A percentile compares a stretch with the other conserved stretches of the same genome.
phyloP scores from a whole-genome alignment of 2,329 filamentous ascomycete genomes.

The Chaetomium globosum region DNA sequence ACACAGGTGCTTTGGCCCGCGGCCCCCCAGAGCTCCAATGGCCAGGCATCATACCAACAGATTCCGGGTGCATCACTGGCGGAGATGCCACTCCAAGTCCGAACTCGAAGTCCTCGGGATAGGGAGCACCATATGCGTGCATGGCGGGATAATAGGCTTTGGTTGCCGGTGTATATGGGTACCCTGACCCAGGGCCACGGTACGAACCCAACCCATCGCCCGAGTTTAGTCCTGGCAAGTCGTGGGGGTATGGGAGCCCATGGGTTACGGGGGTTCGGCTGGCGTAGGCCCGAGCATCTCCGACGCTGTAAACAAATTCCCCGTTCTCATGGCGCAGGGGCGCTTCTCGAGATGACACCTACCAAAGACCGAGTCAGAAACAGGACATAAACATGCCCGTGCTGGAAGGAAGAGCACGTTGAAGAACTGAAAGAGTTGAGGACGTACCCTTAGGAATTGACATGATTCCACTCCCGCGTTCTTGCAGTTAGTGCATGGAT shows the following conservation, averaged over 20 bases:
- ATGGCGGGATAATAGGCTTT: slow-evolving; percentile 44
- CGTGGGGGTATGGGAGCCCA: slow-evolving; percentile 40
- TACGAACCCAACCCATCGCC: slow-evolving; percentile 43
- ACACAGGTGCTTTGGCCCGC: slow-evolving; percentile 33
- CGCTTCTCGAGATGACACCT: slow-evolving; percentile 47
- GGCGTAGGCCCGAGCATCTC: slow-evolving; percentile 41
- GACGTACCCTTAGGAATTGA: slow-evolving; percentile 75
- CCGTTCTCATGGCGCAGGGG: slow-evolving; percentile 40
- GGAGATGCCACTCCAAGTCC: slow-evolving; percentile 42
- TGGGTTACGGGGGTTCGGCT: slow-evolving; percentile 28
- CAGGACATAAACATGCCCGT: not conserved
- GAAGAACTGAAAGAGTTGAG: not conserved
- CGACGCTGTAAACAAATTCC: slow-evolving; percentile 44
- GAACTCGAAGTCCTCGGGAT: slow-evolving; percentile 39
- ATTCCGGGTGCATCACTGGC: slow-evolving; percentile 43
- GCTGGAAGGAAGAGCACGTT: not conserved
- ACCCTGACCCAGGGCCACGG: slow-evolving; percentile 38
- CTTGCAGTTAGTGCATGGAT: slow-evolving; percentile 81
- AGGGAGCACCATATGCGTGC: slow-evolving; percentile 43
- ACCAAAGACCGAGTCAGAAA: slow-evolving; percentile 22
- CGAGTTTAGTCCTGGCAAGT: slow-evolving; percentile 40
- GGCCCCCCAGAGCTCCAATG: slow-evolving; percentile 37
- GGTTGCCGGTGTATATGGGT: slow-evolving; percentile 38
- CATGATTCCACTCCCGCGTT: slow-evolving; percentile 71
- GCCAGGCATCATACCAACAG: slow-evolving; percentile 42